A percentile compares a stretch with the other conserved stretches of the same genome.
phyloP scores from a whole-genome alignment of 2,329 filamentous ascomycete genomes.

The Macrophomina pseudophaseolina region DNA sequence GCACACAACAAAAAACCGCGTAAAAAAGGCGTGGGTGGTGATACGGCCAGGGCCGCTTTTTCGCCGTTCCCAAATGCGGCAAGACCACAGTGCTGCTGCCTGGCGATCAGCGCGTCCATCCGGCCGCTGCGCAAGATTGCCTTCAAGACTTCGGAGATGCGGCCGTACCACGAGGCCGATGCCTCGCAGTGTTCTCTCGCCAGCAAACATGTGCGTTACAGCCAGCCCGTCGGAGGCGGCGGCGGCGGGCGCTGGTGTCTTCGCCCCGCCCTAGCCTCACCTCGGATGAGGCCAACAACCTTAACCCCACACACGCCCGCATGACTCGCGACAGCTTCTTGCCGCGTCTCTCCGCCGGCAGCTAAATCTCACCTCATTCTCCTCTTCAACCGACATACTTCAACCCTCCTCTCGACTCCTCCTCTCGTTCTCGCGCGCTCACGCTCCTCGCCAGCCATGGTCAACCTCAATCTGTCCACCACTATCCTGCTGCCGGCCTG shows the following conservation, averaged over 20 bases:
- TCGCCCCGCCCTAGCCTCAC: neutral
- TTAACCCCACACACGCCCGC: neutral
- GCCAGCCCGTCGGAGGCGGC: neutral
- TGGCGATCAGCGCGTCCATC: neutral
- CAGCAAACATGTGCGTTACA: no score
- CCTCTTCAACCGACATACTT: neutral
- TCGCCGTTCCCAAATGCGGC: neutral
- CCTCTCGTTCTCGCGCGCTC: neutral
- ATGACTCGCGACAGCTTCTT: slow-evolving; percentile 5
- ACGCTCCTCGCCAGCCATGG: neutral
- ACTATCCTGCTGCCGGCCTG: slow-evolving; percentile 15
- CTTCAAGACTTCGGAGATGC: neutral
- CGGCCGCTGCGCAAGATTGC: no score
- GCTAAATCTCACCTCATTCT: slow-evolving; percentile 8
- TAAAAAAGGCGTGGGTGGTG: neutral
- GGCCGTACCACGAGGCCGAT: neutral
- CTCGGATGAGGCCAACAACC: neutral
- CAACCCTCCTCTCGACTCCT: neutral
- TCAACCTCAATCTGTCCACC: slow-evolving; percentile 17
- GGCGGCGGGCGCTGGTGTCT: neutral
- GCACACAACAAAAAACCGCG: no score
- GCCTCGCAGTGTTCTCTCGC: neutral
- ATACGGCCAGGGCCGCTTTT: neutral
- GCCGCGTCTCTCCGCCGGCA: neutral
- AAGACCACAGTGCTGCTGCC: neutral